A percentile compares a stretch with the other conserved stretches of the same genome.
Evolutionary conservation across 1,284 basidiomycete genomes (phyloP).

Genomic region (Ceratobasidium sp.): DNA sequence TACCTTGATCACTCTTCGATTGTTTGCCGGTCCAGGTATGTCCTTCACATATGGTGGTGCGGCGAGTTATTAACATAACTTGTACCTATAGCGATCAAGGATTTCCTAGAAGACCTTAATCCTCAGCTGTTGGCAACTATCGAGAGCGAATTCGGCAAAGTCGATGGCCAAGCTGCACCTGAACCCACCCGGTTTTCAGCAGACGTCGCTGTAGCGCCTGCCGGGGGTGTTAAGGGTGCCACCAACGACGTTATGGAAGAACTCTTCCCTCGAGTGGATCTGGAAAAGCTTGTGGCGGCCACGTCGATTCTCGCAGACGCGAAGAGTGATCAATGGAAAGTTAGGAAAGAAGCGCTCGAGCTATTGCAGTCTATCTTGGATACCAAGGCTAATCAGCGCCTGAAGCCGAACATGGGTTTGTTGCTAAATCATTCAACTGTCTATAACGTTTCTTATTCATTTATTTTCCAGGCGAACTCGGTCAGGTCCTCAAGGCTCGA

Average conservation of each 20-base stretch:
- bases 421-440: conserved; percentile 39
- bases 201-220: conserved; percentile 65
- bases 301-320: conserved; percentile 82
- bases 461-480: conserved; percentile 76
- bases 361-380: conserved; percentile 82
- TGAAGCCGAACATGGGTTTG: conserved; percentile 89
- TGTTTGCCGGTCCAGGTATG: conserved; percentile 90
- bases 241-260: conserved; percentile 83
- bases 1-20: conserved; percentile 86
- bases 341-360: conserved; percentile 94
- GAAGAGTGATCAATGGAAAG: conserved; percentile 96
- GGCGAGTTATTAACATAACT: conserved; percentile 16
- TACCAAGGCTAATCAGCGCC: conserved; percentile 86
- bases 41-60: conserved; percentile 41
- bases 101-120: conserved; percentile 93
- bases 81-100: conserved; percentile 73
- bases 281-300: conserved; percentile 86
- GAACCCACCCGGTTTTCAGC: conserved; percentile 78
- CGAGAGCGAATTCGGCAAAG: conserved; percentile 91
- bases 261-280: conserved; percentile 91
- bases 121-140: conserved; percentile 93
- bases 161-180: conserved; percentile 79
- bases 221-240: conserved; percentile 53
- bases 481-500: conserved; percentile 84
- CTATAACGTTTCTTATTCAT: conserved; percentile 14